These are phyloP conservation scores for Schrenkiella parvula DNA, from an alignment of 345 rosid species.

Conservation along the genomic window DNA sequence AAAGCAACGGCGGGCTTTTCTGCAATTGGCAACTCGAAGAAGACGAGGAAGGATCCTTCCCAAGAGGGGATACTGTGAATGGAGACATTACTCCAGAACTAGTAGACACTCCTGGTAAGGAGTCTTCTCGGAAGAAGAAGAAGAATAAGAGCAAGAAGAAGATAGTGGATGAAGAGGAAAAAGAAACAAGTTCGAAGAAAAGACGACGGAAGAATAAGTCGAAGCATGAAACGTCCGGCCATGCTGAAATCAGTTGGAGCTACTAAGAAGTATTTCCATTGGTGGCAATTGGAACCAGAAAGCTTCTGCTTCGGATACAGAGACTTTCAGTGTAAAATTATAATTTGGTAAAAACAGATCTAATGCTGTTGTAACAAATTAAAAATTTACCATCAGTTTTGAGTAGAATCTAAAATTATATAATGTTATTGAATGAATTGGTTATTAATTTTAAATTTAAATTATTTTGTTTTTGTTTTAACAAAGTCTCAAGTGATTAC, in stretches of 20 bases:
- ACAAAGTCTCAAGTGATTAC: too few species aligned
- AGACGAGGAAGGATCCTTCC: slow-evolving; percentile 65
- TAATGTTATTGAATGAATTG: not conserved
- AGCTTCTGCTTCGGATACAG: not conserved
- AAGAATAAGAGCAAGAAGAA: slow-evolving; percentile 40
- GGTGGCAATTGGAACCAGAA: not conserved
- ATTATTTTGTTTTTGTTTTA: not conserved
- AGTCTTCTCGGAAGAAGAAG: slow-evolving; percentile 45
- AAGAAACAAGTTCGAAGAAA: slow-evolving; percentile 40
- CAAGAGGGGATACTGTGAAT: slow-evolving; percentile 45
- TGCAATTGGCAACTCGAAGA: slow-evolving; percentile 76
- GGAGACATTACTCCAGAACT: slow-evolving; percentile 33
- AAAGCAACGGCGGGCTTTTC: slow-evolving; percentile 45
- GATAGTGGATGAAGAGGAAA: slow-evolving; percentile 25
- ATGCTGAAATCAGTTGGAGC: not conserved
- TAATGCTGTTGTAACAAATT: slow-evolving; percentile 27
- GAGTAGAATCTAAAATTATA: not conserved
- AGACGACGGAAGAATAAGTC: slow-evolving; percentile 12
- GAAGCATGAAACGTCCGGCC: not conserved
- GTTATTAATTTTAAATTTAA: not conserved
- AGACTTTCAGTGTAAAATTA: slow-evolving; percentile 10
- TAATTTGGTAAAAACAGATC: slow-evolving; percentile 27
- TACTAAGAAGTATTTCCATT: not conserved
- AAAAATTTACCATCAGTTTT: slow-evolving; percentile 29
- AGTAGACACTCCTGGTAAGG: slow-evolving; percentile 44